phyloP scores from a whole-genome alignment of 257 asterid genomes.

The Solanum habrochaites region DNA sequence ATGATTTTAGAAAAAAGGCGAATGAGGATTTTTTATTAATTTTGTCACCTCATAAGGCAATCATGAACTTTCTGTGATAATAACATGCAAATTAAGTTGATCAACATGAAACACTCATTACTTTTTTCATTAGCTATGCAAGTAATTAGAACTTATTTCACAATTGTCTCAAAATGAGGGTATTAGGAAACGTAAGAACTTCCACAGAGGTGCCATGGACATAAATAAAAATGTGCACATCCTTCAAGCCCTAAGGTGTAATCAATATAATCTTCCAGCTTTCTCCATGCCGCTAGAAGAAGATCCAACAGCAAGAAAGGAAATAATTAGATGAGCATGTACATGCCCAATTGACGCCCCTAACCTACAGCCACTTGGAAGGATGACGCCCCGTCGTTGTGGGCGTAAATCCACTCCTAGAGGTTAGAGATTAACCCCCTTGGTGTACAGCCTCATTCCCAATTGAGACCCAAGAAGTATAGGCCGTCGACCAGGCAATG shows the following conservation, averaged over 20 bases:
- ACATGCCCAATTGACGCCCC: too few relatives aligned
- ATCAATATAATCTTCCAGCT: neutral
- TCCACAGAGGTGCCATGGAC: neutral
- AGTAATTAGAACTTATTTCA: neutral
- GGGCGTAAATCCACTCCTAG: too few relatives aligned
- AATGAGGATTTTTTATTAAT: neutral
- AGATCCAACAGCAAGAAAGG: neutral
- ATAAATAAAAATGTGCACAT: neutral
- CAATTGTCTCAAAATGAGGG: neutral
- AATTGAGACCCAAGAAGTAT: too few relatives aligned
- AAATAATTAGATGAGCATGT: neutral
- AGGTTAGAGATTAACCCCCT: too few relatives aligned
- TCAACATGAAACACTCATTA: neutral
- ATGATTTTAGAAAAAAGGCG: neutral
- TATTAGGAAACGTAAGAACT: neutral
- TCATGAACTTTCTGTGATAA: neutral
- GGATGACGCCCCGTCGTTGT: too few relatives aligned
- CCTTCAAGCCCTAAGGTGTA: neutral
- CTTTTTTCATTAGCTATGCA: neutral
- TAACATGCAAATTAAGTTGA: neutral
- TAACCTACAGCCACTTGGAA: too few relatives aligned
- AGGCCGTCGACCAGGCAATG: too few relatives aligned
- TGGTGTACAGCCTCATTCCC: too few relatives aligned
- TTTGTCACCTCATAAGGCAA: neutral
- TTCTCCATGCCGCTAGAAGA: neutral